Evolutionary conservation across 2,329 filamentous ascomycete species (phyloP).

Genomic region (Trichoderma semiorbis): DNA sequence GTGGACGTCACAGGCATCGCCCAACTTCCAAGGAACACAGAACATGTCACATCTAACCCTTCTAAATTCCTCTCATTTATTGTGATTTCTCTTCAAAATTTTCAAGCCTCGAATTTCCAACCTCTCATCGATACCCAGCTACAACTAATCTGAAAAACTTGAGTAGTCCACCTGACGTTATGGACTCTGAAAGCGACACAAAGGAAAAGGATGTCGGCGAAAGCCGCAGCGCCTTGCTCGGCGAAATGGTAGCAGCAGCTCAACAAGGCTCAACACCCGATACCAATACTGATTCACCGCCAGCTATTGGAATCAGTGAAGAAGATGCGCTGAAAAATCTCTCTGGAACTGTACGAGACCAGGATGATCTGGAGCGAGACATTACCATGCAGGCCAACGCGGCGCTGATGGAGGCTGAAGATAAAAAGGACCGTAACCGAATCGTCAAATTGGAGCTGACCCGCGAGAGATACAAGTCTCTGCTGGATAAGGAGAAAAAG

Average conservation of each 20-base stretch:
- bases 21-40: neutral
- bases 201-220: slow-evolving; percentile 23
- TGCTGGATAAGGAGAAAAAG: slow-evolving; percentile 56
- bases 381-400: slow-evolving; percentile 64
- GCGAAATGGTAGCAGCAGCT: slow-evolving; percentile 32
- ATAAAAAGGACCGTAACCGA: slow-evolving; percentile 59
- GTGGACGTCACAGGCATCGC: neutral
- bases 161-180: slow-evolving; percentile 15
- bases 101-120: neutral
- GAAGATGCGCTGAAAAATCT: slow-evolving; percentile 58
- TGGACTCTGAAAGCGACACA: slow-evolving; percentile 27
- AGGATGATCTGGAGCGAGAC: slow-evolving; percentile 86
- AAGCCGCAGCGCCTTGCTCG: slow-evolving; percentile 27
- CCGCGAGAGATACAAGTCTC: slow-evolving; percentile 58
- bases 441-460: slow-evolving; percentile 56
- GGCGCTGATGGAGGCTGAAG: slow-evolving; percentile 58
- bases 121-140: neutral
- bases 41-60: neutral
- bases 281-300: neutral
- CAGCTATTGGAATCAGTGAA: slow-evolving; percentile 47
- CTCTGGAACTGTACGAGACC: slow-evolving; percentile 70
- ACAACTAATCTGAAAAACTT: neutral
- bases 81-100: neutral
- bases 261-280: slow-evolving; percentile 22
- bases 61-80: neutral